Evolutionary conservation across 108 stramenopile species (phyloP).

Genomic region (Cylindrotheca closterium): DNA sequence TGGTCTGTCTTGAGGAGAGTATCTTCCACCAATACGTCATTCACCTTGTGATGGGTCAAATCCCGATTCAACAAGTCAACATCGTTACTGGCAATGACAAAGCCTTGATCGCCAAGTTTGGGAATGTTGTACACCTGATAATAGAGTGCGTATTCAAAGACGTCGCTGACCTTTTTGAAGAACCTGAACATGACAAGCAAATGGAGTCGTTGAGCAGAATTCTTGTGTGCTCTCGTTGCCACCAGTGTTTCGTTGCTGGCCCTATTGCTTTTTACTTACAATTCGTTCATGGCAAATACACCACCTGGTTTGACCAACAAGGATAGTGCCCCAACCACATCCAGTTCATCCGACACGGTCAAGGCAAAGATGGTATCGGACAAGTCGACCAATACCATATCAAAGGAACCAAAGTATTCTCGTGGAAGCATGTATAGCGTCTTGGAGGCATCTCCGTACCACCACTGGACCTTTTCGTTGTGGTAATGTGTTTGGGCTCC

Average conservation of each 20-base stretch:
- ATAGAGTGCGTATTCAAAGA: constrained; percentile 30
- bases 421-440: constrained; percentile 51
- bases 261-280: constrained; percentile 53
- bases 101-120: constrained; percentile 61
- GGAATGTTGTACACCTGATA: constrained; percentile 36
- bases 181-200: constrained; percentile 2
- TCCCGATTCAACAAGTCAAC: constrained; percentile 29
- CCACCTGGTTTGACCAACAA: constrained; percentile 60
- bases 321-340: constrained; percentile 51
- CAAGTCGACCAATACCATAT: constrained; percentile 68
- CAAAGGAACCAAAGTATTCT: constrained; percentile 77
- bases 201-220: constrained; percentile 29
- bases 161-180: constrained; percentile 9
- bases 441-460: constrained; percentile 80
- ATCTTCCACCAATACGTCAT: constrained; percentile 15
- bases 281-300: constrained; percentile 64
- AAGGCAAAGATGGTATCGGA: constrained; percentile 65
- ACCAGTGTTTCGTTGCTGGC: constrained; percentile 43
- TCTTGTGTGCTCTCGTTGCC: constrained; percentile 43
- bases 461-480: constrained; percentile 61
- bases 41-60: constrained; percentile 19
- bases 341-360: constrained; percentile 57
- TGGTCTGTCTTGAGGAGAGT: neutral
- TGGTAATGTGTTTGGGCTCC: constrained; percentile 75
- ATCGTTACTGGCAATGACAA: constrained; percentile 48